Conservation (phyloP, 345 rosid genomes). For the Cardiospermum halicacabum region DNA sequence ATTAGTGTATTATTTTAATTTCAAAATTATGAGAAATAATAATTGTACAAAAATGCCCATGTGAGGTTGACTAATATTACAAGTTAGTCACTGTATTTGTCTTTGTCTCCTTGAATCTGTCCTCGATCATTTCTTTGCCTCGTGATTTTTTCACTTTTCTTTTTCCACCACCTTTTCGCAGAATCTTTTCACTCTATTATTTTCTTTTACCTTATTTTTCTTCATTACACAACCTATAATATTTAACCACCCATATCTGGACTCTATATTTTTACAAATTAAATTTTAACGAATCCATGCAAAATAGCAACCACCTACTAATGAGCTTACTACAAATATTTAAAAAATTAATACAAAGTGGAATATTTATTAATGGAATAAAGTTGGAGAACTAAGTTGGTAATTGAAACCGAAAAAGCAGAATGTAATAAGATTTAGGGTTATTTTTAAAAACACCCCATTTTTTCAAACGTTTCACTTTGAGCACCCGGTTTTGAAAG, state of each 20-base stretch:
- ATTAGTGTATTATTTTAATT: no score
- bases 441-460: no score
- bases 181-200: no score
- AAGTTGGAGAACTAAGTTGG: neutral
- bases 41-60: slow-evolving; percentile 18
- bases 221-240: no score
- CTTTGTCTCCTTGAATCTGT: neutral
- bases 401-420: neutral
- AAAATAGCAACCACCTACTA: neutral
- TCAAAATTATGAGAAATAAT: neutral
- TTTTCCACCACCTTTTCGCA: neutral
- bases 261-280: no score
- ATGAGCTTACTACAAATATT: neutral
- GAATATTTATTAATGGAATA: no score
- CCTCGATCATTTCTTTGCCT: neutral
- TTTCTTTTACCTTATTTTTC: neutral
- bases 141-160: neutral
- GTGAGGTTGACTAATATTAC: slow-evolving; percentile 13
- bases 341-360: no score
- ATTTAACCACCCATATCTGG: no score
- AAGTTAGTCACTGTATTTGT: neutral
- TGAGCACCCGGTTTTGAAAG: no score
- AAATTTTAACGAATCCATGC: neutral
- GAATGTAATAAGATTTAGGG: no score
- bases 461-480: no score